A percentile compares a stretch with the other conserved stretches of the same genome.
Conservation (phyloP, 768 basidiomycete species). For the Tylopilus vinaceipallidus region DNA sequence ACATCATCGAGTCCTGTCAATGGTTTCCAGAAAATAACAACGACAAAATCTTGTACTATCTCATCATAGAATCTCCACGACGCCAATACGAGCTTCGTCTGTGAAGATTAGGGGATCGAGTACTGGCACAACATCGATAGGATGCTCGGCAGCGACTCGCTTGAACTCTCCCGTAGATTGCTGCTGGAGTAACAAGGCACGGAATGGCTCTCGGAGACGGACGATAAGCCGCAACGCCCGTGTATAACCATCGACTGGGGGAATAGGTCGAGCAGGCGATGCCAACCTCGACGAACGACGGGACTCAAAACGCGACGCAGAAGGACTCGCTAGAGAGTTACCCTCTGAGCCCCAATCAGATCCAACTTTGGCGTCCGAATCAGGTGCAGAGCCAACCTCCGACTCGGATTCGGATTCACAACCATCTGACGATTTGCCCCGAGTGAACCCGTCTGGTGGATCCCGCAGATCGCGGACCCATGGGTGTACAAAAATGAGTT, state of each 20-base stretch:
- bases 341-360: neutral
- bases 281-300: neutral
- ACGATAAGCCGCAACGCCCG: constrained; percentile 6
- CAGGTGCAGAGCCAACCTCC: too few relatives aligned
- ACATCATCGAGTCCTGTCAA: too few relatives aligned
- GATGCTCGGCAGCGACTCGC: neutral
- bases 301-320: too few relatives aligned
- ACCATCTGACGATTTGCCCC: neutral
- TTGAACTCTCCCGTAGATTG: neutral
- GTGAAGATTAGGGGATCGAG: neutral
- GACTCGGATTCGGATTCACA: neutral
- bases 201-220: constrained; percentile 9
- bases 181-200: constrained; percentile 3
- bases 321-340: too few relatives aligned
- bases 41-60: neutral
- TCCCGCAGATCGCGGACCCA: constrained; percentile 11
- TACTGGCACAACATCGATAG: neutral
- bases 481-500: constrained; percentile 8
- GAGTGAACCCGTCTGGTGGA: neutral
- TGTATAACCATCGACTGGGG: neutral
- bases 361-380: neutral
- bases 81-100: neutral
- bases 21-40: too few relatives aligned
- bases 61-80: neutral
- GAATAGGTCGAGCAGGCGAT: too few relatives aligned